These are phyloP conservation scores for Neonectria ditissima DNA, from an alignment of 2,329 filamentous ascomycete genomes.

Conservation along the genomic window DNA sequence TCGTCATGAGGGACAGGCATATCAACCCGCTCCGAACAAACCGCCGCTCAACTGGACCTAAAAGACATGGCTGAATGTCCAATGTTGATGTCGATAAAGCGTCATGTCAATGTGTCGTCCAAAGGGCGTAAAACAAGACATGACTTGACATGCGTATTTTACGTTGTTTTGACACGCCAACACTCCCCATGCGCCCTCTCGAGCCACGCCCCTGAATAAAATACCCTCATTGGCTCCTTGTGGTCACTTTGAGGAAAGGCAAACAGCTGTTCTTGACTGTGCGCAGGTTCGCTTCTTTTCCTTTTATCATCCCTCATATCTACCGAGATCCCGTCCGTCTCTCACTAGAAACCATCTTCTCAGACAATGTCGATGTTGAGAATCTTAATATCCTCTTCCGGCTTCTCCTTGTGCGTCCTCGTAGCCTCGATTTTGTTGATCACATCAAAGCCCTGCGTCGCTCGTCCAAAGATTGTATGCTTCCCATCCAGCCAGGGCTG, in stretches of 20 bases:
- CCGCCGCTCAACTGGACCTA: neutral
- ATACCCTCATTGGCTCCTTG: slow-evolving; percentile 28
- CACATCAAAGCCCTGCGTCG: slow-evolving; percentile 90
- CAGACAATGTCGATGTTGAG: slow-evolving; percentile 81
- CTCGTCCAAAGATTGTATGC: slow-evolving; percentile 95
- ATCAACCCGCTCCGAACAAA: neutral
- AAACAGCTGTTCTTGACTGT: neutral
- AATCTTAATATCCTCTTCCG: slow-evolving; percentile 97
- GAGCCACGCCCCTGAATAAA: slow-evolving; percentile 20
- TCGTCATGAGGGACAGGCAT: neutral
- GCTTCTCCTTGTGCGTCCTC: slow-evolving; percentile 89
- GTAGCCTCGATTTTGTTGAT: slow-evolving; percentile 95
- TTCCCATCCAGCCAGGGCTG: slow-evolving; percentile 94
- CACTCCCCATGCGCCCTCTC: slow-evolving; percentile 16
- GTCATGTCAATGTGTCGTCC: neutral
- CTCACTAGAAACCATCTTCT: neutral
- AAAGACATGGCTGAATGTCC: neutral
- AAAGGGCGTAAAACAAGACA: slow-evolving; percentile 26
- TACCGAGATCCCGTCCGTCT: neutral
- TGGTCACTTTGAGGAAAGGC: neutral
- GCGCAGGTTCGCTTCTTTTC: neutral
- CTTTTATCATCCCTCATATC: neutral
- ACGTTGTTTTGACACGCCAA: slow-evolving; percentile 1
- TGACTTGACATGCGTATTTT: slow-evolving; percentile 17
- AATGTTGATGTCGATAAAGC: slow-evolving; percentile 1